phyloP scores from a whole-genome alignment of 108 stramenopile genomes.

The Nitzschia sp. region DNA sequence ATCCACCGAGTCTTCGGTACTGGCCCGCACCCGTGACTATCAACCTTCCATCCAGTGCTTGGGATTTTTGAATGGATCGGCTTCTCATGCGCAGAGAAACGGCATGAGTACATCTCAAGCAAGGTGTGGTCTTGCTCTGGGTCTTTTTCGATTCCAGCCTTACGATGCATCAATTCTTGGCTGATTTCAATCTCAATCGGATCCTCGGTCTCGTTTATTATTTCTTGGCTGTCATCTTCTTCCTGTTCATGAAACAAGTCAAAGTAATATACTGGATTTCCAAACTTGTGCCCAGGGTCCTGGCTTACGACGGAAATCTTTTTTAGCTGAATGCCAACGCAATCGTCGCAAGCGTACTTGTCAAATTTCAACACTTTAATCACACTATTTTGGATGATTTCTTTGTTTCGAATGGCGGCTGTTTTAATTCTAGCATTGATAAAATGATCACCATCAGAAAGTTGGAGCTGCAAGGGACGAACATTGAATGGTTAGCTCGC shows the following conservation, averaged over 20 bases:
- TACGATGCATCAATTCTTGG: conserved; percentile 1
- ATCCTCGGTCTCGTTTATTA: neutral
- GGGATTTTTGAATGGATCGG: conserved; percentile 32
- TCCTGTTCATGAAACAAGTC: conserved; percentile 17
- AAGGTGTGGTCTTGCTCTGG: conserved; percentile 5
- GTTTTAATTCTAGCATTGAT: conserved; percentile 20
- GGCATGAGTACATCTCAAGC: conserved; percentile 28
- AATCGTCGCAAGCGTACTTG: neutral
- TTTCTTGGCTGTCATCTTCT: conserved; percentile 12
- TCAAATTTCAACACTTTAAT: conserved; percentile 26
- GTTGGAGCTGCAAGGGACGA: conserved; percentile 2
- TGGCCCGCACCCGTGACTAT: conserved; percentile 22
- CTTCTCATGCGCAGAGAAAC: conserved; percentile 6
- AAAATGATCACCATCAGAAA: conserved; percentile 38
- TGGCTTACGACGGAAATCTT: conserved; percentile 31
- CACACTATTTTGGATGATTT: conserved; percentile 11
- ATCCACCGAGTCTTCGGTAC: conserved; percentile 29
- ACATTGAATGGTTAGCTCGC: too few relatives aligned
- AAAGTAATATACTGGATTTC: conserved; percentile 25
- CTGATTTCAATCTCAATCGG: conserved; percentile 18
- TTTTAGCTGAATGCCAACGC: conserved; percentile 16
- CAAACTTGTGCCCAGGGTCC: conserved; percentile 32
- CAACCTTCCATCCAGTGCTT: conserved; percentile 29
- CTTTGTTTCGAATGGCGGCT: conserved; percentile 4
- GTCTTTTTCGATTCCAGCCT: neutral